Evolutionary conservation across 1,139 yeast genomes (phyloP).

Genomic region (Nakaseomyces uthaithaninus): DNA sequence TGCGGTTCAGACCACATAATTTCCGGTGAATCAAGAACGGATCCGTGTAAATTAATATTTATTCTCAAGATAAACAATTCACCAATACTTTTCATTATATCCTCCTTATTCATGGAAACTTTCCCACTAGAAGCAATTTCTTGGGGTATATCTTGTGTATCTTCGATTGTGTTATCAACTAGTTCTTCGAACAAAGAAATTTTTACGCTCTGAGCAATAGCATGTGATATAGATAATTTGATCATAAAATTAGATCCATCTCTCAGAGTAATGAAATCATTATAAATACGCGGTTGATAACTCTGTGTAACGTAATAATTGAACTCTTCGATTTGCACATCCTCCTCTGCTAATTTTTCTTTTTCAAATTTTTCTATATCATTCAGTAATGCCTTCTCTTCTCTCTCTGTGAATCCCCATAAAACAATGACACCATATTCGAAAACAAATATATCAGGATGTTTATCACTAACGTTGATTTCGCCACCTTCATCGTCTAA

Average conservation of each 20-base stretch:
- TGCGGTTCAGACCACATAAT: constrained; percentile 99
- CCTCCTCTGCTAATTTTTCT: constrained; percentile 84
- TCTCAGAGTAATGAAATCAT: constrained; percentile 84
- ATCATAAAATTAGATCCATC: constrained; percentile 89
- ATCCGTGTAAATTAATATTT: constrained; percentile 86
- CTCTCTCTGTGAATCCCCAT: constrained; percentile 88
- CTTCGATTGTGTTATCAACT: constrained; percentile 92
- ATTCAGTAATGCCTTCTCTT: constrained; percentile 72
- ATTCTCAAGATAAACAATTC: constrained; percentile 86
- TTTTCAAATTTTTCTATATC: constrained; percentile 83
- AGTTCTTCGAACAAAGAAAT: constrained; percentile 90
- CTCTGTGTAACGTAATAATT: constrained; percentile 88
- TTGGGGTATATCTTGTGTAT: constrained; percentile 93
- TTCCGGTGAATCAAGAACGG: constrained; percentile 92
- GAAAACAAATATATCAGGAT: constrained; percentile 75
- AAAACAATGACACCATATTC: constrained; percentile 91
- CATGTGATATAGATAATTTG: constrained; percentile 82
- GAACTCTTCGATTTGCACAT: constrained; percentile 87
- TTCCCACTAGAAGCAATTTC: constrained; percentile 92
- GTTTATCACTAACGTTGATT: constrained; percentile 64
- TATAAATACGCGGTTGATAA: constrained; percentile 90
- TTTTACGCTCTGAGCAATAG: constrained; percentile 86
- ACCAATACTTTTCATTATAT: constrained; percentile 93
- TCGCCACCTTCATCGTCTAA: constrained; percentile 94
- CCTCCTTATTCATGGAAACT: constrained; percentile 87